Conservation (phyloP, 495 filamentous ascomycete genomes). For the Penicillium roqueforti region DNA sequence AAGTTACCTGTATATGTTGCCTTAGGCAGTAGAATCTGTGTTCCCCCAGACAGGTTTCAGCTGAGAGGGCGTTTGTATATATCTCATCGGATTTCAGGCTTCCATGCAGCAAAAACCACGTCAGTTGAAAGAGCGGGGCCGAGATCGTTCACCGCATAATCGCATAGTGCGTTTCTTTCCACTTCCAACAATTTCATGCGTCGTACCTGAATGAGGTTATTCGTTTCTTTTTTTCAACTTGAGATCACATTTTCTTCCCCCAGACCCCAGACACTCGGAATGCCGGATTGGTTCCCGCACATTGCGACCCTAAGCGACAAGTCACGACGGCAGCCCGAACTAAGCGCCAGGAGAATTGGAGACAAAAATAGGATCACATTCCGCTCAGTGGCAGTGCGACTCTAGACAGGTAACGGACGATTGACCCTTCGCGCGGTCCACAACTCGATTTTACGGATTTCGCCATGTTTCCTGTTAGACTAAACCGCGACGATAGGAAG, state of each 20-base stretch:
- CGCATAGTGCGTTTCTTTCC: background rate
- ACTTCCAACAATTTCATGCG: background rate
- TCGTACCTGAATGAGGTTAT: background rate
- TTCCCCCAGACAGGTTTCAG: background rate
- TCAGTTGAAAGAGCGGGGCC: constrained; percentile 14
- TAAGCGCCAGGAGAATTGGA: constrained; percentile 38
- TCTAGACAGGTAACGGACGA: constrained; percentile 8
- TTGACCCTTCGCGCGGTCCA: constrained; percentile 21
- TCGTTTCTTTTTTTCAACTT: background rate
- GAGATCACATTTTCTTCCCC: background rate
- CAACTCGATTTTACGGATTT: constrained; percentile 29
- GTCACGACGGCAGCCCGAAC: constrained; percentile 15
- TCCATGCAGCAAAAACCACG: constrained; percentile 22
- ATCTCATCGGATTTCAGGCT: constrained; percentile 10
- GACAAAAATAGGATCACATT: constrained; percentile 21
- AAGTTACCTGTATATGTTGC: background rate
- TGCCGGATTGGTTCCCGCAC: constrained; percentile 19
- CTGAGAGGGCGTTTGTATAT: background rate
- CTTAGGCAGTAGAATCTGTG: background rate
- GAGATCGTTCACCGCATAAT: constrained; percentile 14
- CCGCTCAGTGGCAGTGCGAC: constrained; percentile 16
- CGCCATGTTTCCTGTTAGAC: constrained; percentile 45
- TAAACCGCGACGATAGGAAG: constrained; percentile 38
- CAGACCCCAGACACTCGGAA: constrained; percentile 5
- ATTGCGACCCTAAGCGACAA: constrained; percentile 12